Conservation (phyloP, 495 filamentous ascomycete species). For the Penicillium soppii region DNA sequence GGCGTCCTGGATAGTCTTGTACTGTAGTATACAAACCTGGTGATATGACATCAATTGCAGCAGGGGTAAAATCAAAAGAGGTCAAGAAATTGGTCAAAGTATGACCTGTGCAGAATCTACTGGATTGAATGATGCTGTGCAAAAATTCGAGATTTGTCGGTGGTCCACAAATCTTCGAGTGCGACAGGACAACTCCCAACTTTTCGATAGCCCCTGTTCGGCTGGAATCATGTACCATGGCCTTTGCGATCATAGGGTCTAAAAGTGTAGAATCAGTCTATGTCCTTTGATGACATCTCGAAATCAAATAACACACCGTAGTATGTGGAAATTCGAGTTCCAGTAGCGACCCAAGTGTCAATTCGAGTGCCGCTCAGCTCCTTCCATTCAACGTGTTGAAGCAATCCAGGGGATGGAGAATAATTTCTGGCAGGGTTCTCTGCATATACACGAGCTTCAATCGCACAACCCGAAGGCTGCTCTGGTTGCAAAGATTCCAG, state of each 20-base stretch:
- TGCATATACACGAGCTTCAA: conserved; percentile 62
- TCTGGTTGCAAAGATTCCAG: conserved; percentile 32
- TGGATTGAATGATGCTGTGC: conserved; percentile 37
- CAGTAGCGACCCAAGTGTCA: conserved; percentile 62
- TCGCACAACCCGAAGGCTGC: conserved; percentile 46
- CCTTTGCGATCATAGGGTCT: conserved; percentile 63
- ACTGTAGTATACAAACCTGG: conserved; percentile 57
- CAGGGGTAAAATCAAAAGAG: conserved; percentile 47
- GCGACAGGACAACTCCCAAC: conserved; percentile 39
- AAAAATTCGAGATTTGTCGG: conserved; percentile 59
- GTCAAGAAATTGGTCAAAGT: conserved; percentile 55
- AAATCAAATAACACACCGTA: conserved; percentile 39
- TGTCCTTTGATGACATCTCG: not conserved
- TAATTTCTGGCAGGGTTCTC: conserved; percentile 59
- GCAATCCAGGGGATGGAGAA: conserved; percentile 54
- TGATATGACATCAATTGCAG: conserved; percentile 57
- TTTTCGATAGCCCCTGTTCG: conserved; percentile 43
- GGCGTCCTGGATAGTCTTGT: conserved; percentile 59
- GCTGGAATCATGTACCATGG: conserved; percentile 51
- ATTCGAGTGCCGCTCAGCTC: conserved; percentile 45
- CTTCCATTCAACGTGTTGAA: conserved; percentile 56
- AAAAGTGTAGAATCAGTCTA: not conserved
- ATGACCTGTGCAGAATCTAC: conserved; percentile 44
- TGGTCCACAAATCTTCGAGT: conserved; percentile 51
- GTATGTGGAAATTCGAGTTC: conserved; percentile 51